phyloP scores from a whole-genome alignment of 169 alveolate genomes.

The Plasmodium relictum region DNA sequence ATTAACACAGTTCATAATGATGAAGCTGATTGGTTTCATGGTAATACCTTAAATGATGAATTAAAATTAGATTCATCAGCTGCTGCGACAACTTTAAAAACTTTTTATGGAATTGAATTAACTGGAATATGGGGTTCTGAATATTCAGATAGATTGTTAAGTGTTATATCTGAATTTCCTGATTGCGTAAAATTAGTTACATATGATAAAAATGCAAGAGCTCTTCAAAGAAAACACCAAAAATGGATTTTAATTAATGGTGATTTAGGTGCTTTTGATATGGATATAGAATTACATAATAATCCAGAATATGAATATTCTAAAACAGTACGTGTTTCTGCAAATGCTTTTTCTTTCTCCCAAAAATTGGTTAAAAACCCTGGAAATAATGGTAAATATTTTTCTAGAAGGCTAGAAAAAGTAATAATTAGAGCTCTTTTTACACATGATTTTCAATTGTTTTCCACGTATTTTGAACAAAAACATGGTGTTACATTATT shows the following conservation, averaged over 20 bases:
- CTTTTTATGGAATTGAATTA: slow-evolving; percentile 82
- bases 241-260: slow-evolving; percentile 80
- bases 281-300: slow-evolving; percentile 35
- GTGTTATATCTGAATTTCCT: slow-evolving; percentile 77
- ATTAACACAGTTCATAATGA: slow-evolving; percentile 77
- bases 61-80: slow-evolving; percentile 80
- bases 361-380: slow-evolving; percentile 74
- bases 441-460: slow-evolving; percentile 64
- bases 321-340: slow-evolving; percentile 81
- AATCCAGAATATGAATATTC: slow-evolving; percentile 70
- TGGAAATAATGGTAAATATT: slow-evolving; percentile 81
- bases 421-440: slow-evolving; percentile 84
- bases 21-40: slow-evolving; percentile 83
- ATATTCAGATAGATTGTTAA: slow-evolving; percentile 81
- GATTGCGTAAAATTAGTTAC: slow-evolving; percentile 58
- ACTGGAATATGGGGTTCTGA: slow-evolving; percentile 87
- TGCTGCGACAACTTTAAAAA: slow-evolving; percentile 83
- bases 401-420: slow-evolving; percentile 84
- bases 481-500: slow-evolving; percentile 82
- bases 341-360: slow-evolving; percentile 82
- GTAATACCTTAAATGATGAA: slow-evolving; percentile 71
- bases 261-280: slow-evolving; percentile 79
- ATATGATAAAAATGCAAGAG: slow-evolving; percentile 14
- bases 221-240: slow-evolving; percentile 80
- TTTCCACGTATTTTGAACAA: slow-evolving; percentile 69